Conservation (phyloP, 108 stramenopile genomes). For the Cyclotella cryptica region DNA sequence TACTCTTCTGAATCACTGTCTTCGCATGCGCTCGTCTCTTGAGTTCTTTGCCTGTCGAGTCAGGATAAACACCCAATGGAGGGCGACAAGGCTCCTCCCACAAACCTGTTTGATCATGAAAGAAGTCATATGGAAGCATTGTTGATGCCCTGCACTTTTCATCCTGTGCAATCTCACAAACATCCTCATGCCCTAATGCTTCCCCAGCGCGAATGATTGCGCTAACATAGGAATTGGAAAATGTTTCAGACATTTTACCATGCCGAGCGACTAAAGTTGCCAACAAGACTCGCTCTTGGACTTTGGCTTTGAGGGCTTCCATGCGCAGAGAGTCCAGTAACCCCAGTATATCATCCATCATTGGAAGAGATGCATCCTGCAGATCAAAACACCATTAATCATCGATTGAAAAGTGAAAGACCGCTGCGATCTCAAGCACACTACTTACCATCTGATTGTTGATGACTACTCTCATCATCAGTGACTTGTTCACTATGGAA, state of each 20-base stretch:
- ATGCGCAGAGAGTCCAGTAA: slow-evolving; percentile 73
- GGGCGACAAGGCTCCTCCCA: slow-evolving; percentile 92
- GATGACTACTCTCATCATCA: slow-evolving; percentile 56
- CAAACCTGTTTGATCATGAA: slow-evolving; percentile 71
- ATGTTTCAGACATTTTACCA: slow-evolving; percentile 79
- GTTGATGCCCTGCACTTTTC: slow-evolving; percentile 73
- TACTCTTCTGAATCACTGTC: slow-evolving; percentile 82
- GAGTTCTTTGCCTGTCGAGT: slow-evolving; percentile 70
- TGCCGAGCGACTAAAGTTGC: slow-evolving; percentile 68
- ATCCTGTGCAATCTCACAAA: slow-evolving; percentile 83
- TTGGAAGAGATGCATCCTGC: slow-evolving; percentile 57
- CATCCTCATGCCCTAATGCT: slow-evolving; percentile 80
- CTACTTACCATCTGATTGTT: slow-evolving; percentile 51
- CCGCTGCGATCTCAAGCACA: neutral
- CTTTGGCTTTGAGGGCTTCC: slow-evolving; percentile 70
- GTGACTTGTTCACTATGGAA: slow-evolving; percentile 58
- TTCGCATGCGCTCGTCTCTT: slow-evolving; percentile 78
- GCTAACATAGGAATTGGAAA: slow-evolving; percentile 85
- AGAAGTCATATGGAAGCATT: slow-evolving; percentile 84
- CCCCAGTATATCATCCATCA: slow-evolving; percentile 59
- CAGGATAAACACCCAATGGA: slow-evolving; percentile 54
- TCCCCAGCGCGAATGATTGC: slow-evolving; percentile 85
- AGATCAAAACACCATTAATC: neutral
- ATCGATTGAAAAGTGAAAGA: neutral
- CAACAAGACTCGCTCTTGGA: slow-evolving; percentile 77